Evolutionary conservation across 768 basidiomycete species (phyloP), one percentile per base, ranked within the genome.

Genomic region (Kwoniella pini): DNA sequence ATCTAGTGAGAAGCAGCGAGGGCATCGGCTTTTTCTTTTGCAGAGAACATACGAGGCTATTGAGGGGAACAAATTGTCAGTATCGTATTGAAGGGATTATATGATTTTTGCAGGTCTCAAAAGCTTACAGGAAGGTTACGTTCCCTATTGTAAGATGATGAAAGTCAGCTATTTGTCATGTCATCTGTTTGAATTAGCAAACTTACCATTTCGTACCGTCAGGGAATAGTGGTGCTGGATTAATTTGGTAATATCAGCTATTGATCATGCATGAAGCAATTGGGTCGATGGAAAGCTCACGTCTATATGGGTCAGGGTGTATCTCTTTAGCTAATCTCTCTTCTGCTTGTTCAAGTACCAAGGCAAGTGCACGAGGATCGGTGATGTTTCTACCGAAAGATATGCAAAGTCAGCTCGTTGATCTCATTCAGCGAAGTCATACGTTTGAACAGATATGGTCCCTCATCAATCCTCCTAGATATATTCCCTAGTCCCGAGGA

Each of bases 131-230:
- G 80, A 42, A 79, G 54, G 74, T 80, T 80, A 51, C 80, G 74
- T 66, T 81, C 80, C 78, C 77, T 78, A 60, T n/a, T 6, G n/a
- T 19, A 19, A 17, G 49, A 40, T 22, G 30, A 21, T 21, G 24
- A 39, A 3, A 10, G 62, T 62, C 65, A 59, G 59, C 49, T 55
- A 17, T 40, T 6, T 27, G 4, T 30, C 10, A 24, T 33, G 4
- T 48, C 5, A 10, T n/a, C n/a, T 10, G 15, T 42, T 26, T 11
- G 11, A 10, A 2, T 17, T 24, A 12, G 33, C 4, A 11, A 22
- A 84, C 87, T 69, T 72, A 94, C 93, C 93, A 97, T 81, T 95
- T 96, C n/a, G 91, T 92, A 60, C 94, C 94, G 59, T 89, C 91
- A 46, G 91, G 91, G 77, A 86, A 88, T 39, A 84, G 72, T 46